Percentiles rank a stretch among this genome's conserved stretches.
phyloP scores from a whole-genome alignment of 768 basidiomycete species.

The Trichaptum fuscoviolaceum region DNA sequence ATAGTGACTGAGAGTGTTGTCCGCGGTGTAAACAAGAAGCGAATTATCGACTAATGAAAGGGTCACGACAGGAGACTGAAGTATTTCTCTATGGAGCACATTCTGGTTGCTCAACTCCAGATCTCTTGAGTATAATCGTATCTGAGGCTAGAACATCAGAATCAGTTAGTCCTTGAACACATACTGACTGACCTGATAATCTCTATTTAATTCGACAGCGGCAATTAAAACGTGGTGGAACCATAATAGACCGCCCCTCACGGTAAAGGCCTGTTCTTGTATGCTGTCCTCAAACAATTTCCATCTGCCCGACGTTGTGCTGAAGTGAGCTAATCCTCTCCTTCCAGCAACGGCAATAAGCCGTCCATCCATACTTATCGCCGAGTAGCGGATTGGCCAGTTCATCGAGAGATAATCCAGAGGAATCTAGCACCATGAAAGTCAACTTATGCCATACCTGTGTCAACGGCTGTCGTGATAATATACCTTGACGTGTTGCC shows the following conservation, averaged over 20 bases:
- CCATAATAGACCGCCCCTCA: slow-evolving; percentile 92
- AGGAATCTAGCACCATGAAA: slow-evolving; percentile 59
- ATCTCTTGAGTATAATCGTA: slow-evolving; percentile 92
- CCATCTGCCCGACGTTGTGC: slow-evolving; percentile 92
- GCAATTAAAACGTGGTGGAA: slow-evolving; percentile 93
- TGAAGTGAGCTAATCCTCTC: slow-evolving; percentile 89
- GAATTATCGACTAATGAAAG: slow-evolving; percentile 94
- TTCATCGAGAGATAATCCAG: slow-evolving; percentile 83
- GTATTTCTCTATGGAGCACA: slow-evolving; percentile 72
- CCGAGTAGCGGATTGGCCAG: slow-evolving; percentile 92
- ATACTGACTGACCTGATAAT: slow-evolving; percentile 53
- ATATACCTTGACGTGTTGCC: slow-evolving; percentile 89
- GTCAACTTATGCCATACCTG: neutral
- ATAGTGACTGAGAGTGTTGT: slow-evolving; percentile 92
- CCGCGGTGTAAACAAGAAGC: slow-evolving; percentile 86
- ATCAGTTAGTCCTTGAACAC: slow-evolving; percentile 7
- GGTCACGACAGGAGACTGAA: slow-evolving; percentile 75
- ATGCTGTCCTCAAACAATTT: slow-evolving; percentile 76
- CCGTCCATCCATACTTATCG: slow-evolving; percentile 84
- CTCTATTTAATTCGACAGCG: slow-evolving; percentile 77
- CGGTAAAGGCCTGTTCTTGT: slow-evolving; percentile 83
- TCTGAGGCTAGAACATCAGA: slow-evolving; percentile 37
- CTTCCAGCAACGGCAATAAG: slow-evolving; percentile 91
- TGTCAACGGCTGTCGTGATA: slow-evolving; percentile 5
- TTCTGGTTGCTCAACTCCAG: slow-evolving; percentile 79